Evolutionary conservation across 2,329 filamentous ascomycete genomes (phyloP), one percentile per base, ranked within the genome.

Genomic region (Colletotrichum endophyticum): DNA sequence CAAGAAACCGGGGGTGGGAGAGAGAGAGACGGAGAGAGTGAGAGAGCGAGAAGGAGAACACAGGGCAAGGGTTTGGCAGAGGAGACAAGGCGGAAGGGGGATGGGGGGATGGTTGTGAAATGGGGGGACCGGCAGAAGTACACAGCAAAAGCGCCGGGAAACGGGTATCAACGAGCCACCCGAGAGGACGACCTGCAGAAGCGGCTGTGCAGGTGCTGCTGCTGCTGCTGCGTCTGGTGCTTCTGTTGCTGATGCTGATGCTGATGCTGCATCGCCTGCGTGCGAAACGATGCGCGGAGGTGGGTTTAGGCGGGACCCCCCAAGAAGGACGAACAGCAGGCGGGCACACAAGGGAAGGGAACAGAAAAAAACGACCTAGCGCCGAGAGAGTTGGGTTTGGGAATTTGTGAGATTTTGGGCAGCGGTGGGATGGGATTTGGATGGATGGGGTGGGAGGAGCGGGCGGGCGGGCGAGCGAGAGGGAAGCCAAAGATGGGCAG

Each of bases 301-400:
- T 62, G 28, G 57, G 44, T 22, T 49, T 49, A 49, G 19, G 44
- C 44, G 44, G 44, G 44, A 13, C 9, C 44, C 44, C 44, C 44
- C 19, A 49, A 49, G 19, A 49, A 49, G 44, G 44, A 13, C 44
- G 19, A 49, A 49, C 44, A 49, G 19, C 19, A 6, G 34, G 19
- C 44, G 19, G 15, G 28, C 15, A 32, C 61, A 64, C 39, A 32
- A 62, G 59, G 27, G 59, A 32, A n/a, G 25, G 0, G 16, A 30
- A n/a, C 6, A 13, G 2, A 13, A 53, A 44, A 68, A 59, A 44
- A 61, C 8, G 70, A 76, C 73, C 73, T 39, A 76, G 73, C 73
- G 73, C 73, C 73, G 73, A 76, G 73, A 76, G 64, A 76, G 73
- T 76, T 76, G 73, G 72, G 30, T 73, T 76, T 76, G 73, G 70